Evolutionary conservation across 2,329 filamentous ascomycete species (phyloP).

Genomic region (Stenocarpella maydis): DNA sequence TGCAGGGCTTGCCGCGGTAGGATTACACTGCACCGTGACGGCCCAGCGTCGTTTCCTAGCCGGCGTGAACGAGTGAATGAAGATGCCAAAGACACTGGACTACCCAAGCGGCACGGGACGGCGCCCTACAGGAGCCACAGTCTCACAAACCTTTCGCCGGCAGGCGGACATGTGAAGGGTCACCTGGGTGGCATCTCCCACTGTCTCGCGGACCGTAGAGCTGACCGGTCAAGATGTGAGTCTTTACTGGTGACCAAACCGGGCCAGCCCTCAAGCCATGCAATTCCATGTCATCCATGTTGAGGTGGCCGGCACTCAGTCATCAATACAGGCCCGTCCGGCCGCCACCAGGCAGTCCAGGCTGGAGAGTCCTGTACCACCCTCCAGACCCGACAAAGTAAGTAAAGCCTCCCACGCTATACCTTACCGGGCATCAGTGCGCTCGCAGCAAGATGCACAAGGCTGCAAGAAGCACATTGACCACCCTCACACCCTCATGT

Average conservation of each 20-base stretch:
- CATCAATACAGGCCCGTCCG: conserved; percentile 4
- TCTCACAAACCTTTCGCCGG: background rate
- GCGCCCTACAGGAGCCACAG: background rate
- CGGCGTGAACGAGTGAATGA: background rate
- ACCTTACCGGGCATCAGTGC: conserved; percentile 9
- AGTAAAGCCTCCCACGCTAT: conserved; percentile 21
- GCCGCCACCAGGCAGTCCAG: conserved; percentile 13
- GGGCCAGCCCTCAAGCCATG: conserved; percentile 10
- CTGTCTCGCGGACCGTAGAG: conserved; percentile 4
- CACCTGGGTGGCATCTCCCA: background rate
- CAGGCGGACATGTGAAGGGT: conserved; percentile 13
- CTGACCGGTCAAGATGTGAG: background rate
- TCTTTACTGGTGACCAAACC: background rate
- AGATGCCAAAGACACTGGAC: conserved; percentile 7
- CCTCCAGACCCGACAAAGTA: conserved; percentile 7
- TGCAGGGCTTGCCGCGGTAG: background rate
- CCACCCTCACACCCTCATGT: background rate
- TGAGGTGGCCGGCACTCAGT: background rate
- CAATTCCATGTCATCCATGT: background rate
- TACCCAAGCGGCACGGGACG: conserved; percentile 4
- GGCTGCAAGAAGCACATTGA: conserved; percentile 16
- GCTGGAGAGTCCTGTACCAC: conserved; percentile 14
- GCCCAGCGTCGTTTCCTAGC: background rate
- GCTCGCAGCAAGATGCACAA: conserved; percentile 15
- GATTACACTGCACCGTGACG: background rate